These are phyloP conservation scores for Spergularia marina DNA, from an alignment of 148 eudicot genomes.

Conservation along the genomic window DNA sequence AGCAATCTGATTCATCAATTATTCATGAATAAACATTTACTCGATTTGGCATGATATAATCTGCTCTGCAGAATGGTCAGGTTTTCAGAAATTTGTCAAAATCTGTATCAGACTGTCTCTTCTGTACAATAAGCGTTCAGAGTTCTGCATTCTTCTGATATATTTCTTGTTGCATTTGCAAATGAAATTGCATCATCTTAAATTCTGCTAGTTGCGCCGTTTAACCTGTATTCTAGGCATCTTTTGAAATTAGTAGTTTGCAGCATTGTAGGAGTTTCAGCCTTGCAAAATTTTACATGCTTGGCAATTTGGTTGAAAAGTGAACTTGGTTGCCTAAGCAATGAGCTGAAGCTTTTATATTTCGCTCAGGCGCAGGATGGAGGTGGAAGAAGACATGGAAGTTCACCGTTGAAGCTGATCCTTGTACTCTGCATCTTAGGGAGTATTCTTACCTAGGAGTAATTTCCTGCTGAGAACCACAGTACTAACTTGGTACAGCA, in stretches of 20 bases:
- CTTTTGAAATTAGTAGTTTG: no score
- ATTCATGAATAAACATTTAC: neutral
- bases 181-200: no score
- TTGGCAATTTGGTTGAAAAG: neutral
- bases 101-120: neutral
- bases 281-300: no score
- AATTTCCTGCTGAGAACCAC: neutral
- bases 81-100: neutral
- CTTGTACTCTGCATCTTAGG: conserved; percentile 14
- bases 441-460: neutral
- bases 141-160: neutral
- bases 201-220: no score
- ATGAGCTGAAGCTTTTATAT: conserved; percentile 13
- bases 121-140: no score
- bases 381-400: conserved; percentile 18
- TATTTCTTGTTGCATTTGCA: no score
- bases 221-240: no score
- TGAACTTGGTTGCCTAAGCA: neutral
- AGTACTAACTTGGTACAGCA: neutral
- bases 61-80: neutral
- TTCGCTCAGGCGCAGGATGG: conserved; percentile 21
- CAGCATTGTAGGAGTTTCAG: no score
- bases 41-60: neutral
- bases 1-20: conserved; percentile 16
- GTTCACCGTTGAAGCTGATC: conserved; percentile 14